Evolutionary conservation across 148 eudicot genomes (phyloP).

Genomic region (Camellia granthamiana): DNA sequence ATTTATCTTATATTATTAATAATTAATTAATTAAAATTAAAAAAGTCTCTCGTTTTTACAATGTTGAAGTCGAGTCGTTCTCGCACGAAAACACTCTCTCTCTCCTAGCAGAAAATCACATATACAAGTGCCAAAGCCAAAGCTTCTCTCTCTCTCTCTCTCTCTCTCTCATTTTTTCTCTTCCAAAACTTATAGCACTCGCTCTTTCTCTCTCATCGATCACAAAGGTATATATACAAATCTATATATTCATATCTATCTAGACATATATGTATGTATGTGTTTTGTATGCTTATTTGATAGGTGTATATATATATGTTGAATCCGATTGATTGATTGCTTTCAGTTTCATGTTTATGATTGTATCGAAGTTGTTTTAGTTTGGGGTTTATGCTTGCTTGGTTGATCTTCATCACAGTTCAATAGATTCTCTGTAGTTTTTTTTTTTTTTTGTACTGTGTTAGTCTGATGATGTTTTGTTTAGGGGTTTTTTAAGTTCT

Average conservation of each 20-base stretch:
- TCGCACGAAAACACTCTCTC: no score
- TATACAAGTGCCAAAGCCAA: no score
- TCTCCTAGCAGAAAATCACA: no score
- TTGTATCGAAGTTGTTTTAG: neutral
- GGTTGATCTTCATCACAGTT: neutral
- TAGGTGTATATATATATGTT: neutral
- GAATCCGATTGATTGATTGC: neutral
- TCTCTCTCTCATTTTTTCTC: no score
- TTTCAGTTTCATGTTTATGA: neutral
- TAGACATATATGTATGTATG: neutral
- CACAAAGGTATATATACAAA: neutral
- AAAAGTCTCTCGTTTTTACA: no score
- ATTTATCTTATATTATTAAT: no score
- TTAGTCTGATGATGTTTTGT: no score
- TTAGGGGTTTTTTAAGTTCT: neutral
- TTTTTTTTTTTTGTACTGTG: no score
- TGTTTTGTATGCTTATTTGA: neutral
- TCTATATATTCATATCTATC: no score
- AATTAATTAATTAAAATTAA: no score
- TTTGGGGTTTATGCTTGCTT: neutral
- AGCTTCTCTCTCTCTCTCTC: no score
- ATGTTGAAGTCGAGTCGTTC: no score
- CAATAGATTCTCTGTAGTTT: neutral
- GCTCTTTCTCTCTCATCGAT: neutral
- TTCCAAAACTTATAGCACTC: neutral